Percentiles rank a stretch among this genome's conserved stretches.
Conservation (phyloP, 352 stramenopile genomes). For the Saprolegnia parasitica region DNA sequence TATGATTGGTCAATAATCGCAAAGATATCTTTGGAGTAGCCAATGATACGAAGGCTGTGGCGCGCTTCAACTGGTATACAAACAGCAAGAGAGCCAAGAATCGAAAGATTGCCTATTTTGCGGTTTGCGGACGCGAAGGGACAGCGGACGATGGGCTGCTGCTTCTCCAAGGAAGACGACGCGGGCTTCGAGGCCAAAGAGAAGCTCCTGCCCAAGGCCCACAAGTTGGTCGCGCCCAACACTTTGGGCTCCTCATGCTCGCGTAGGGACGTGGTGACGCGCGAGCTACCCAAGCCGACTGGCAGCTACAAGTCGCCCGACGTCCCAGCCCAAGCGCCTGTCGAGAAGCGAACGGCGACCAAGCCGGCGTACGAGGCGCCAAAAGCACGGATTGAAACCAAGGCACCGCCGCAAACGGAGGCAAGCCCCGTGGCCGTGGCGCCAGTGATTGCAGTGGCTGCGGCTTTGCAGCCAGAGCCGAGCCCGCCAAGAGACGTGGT, state of each 20-base stretch:
- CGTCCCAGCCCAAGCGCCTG: neutral
- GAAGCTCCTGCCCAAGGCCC: conserved; percentile 22
- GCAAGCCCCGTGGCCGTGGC: neutral
- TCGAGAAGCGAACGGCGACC: neutral
- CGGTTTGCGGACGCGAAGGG: neutral
- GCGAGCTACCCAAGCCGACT: conserved; percentile 6
- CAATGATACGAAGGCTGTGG: conserved; percentile 1
- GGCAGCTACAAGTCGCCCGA: conserved; percentile 4
- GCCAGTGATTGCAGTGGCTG: neutral
- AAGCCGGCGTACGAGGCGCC: neutral
- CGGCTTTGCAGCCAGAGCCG: neutral
- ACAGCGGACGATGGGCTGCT: conserved; percentile 25
- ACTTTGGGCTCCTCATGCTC: neutral
- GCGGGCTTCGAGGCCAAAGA: conserved; percentile 26
- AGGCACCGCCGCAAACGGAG: neutral
- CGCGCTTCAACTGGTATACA: conserved; percentile 8
- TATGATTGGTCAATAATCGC: conserved; percentile 2
- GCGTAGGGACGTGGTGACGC: conserved; percentile 17
- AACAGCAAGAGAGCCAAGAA: conserved; percentile 5
- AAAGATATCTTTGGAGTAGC: conserved; percentile 9
- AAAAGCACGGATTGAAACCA: neutral
- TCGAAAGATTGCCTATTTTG: neutral
- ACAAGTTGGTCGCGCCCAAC: neutral
- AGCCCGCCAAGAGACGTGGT: neutral
- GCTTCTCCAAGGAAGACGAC: conserved; percentile 29